Conservation (phyloP, 805 yeast species). For the Candida palmyrensis region DNA sequence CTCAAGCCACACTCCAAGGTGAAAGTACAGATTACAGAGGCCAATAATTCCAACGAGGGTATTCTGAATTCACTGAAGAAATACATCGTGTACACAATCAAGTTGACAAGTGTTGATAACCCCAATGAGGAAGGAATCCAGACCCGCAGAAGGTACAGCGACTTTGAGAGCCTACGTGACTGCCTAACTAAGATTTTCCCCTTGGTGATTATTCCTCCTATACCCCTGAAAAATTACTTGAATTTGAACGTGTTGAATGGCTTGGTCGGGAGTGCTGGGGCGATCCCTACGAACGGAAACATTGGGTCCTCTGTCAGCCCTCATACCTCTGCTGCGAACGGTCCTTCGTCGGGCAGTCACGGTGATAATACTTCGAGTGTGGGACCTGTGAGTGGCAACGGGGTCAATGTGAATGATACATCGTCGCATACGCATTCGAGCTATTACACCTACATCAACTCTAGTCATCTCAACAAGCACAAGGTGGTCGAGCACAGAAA, state of each 20-base stretch:
- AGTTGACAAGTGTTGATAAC: conserved; percentile 40
- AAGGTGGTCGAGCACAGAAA: conserved; percentile 50
- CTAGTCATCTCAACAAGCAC: conserved; percentile 33
- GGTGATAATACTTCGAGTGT: background rate
- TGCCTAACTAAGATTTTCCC: conserved; percentile 72
- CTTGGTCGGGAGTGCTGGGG: conserved; percentile 13
- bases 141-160: conserved; percentile 78
- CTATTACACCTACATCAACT: conserved; percentile 32
- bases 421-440: conserved; percentile 5
- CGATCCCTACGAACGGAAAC: conserved; percentile 1
- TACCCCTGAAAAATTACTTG: conserved; percentile 55
- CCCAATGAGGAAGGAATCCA: conserved; percentile 45
- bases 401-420: conserved; percentile 1
- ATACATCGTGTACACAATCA: conserved; percentile 79
- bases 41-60: conserved; percentile 82
- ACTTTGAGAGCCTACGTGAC: conserved; percentile 79
- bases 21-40: conserved; percentile 57
- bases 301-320: background rate
- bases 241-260: conserved; percentile 31
- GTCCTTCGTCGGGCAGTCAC: conserved; percentile 3
- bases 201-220: conserved; percentile 82
- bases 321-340: conserved; percentile 1
- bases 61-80: conserved; percentile 51
- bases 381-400: background rate
- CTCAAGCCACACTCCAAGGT: conserved; percentile 24